phyloP scores from a whole-genome alignment of 805 yeast species.

The Suhomyces prunicola region DNA sequence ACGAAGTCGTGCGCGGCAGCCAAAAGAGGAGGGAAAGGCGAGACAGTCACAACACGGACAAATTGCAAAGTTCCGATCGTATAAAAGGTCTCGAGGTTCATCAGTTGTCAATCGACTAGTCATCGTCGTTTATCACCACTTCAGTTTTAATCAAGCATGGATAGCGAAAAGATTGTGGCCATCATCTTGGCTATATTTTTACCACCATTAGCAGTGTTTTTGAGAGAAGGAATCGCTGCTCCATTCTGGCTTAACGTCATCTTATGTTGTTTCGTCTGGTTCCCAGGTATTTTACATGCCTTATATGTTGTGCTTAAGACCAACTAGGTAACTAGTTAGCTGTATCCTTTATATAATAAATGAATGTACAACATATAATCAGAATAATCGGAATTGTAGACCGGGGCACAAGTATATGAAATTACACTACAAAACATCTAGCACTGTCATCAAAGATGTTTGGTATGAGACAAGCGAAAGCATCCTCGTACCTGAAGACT shows the following conservation, averaged over 20 bases:
- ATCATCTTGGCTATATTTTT: conserved; percentile 51
- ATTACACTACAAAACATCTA: no score
- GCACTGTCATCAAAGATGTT: neutral
- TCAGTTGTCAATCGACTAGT: neutral
- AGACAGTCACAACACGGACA: neutral
- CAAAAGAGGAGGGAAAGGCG: neutral
- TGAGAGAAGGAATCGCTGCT: conserved; percentile 62
- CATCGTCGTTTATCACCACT: neutral
- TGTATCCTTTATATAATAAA: neutral
- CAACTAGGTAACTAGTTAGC: conserved; percentile 8
- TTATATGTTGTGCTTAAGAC: conserved; percentile 52
- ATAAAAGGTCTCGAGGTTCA: neutral
- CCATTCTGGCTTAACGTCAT: conserved; percentile 64
- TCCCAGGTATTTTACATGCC: conserved; percentile 82
- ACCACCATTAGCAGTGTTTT: conserved; percentile 76
- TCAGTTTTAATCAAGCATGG: conserved; percentile 19
- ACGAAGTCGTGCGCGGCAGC: neutral
- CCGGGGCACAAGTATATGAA: neutral
- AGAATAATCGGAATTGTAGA: neutral
- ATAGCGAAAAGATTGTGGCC: conserved; percentile 41
- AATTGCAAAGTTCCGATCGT: neutral
- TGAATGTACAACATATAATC: neutral
- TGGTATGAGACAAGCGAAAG: neutral
- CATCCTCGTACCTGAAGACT: neutral
- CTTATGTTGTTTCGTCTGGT: conserved; percentile 60